phyloP scores from a whole-genome alignment of 2,329 filamentous ascomycete genomes.

The Sphaerulina musiva region DNA sequence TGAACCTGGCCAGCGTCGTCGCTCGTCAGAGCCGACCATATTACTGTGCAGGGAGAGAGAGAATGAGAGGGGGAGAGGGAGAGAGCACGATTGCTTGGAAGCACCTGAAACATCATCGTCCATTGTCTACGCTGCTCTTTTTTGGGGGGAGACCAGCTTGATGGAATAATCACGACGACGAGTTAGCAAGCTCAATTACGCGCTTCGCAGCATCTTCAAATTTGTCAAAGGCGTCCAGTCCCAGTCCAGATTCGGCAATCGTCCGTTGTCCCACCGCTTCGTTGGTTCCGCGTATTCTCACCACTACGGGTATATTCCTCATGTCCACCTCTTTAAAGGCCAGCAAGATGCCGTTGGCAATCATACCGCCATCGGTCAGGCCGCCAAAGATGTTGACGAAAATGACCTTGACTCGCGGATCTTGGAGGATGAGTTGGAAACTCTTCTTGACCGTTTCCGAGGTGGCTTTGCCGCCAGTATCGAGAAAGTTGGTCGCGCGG shows the following conservation, averaged over 20 bases:
- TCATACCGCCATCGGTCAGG: slow-evolving; percentile 71
- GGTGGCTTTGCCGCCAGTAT: slow-evolving; percentile 84
- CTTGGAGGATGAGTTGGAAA: slow-evolving; percentile 66
- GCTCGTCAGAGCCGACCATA: too few relatives aligned
- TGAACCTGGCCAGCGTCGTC: too few relatives aligned
- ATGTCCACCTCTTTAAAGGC: slow-evolving; percentile 62
- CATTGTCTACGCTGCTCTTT: background rate
- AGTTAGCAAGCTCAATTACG: slow-evolving; percentile 52
- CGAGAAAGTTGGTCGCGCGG: slow-evolving; percentile 73
- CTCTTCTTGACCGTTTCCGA: slow-evolving; percentile 70
- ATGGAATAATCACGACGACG: background rate
- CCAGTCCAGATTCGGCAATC: slow-evolving; percentile 61
- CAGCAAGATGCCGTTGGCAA: slow-evolving; percentile 65
- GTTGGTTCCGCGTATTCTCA: slow-evolving; percentile 67
- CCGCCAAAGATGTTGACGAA: slow-evolving; percentile 68
- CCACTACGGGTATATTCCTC: slow-evolving; percentile 60
- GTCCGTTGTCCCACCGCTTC: slow-evolving; percentile 64
- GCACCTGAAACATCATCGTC: too few relatives aligned
- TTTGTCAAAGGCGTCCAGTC: slow-evolving; percentile 64
- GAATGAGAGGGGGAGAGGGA: too few relatives aligned
- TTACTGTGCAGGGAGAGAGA: too few relatives aligned
- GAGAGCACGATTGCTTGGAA: too few relatives aligned
- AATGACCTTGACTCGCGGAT: slow-evolving; percentile 64
- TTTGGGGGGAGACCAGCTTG: background rate
- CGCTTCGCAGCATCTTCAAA: slow-evolving; percentile 67